Conservation (phyloP, 257 asterid genomes). For the Avicennia marina region DNA sequence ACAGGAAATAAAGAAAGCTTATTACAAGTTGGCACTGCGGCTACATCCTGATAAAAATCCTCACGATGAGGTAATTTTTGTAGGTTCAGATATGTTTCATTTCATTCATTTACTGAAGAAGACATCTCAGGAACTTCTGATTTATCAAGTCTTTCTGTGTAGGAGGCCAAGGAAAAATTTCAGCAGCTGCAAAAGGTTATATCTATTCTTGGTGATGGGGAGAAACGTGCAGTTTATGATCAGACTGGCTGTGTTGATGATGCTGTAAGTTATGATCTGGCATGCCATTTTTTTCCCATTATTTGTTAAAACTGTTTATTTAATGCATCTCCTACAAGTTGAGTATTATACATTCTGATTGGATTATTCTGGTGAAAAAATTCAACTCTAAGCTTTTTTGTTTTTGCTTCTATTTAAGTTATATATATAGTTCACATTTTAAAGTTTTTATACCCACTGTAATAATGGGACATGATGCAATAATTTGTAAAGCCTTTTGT, state of each 20-base stretch:
- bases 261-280: slow-evolving; percentile 57
- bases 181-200: slow-evolving; percentile 95
- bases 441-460: no score
- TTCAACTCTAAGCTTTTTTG: no score
- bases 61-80: slow-evolving; percentile 56
- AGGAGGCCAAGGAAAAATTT: slow-evolving; percentile 95
- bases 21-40: slow-evolving; percentile 79
- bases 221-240: slow-evolving; percentile 88
- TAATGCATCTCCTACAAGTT: no score
- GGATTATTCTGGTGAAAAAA: no score
- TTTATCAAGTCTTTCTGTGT: slow-evolving; percentile 14
- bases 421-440: no score
- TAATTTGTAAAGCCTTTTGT: no score
- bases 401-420: no score
- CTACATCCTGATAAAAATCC: slow-evolving; percentile 95
- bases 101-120: slow-evolving; percentile 1
- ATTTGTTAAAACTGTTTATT: no score
- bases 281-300: background rate
- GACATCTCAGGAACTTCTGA: background rate
- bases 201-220: slow-evolving; percentile 85
- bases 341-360: no score
- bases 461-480: no score
- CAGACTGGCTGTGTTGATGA: slow-evolving; percentile 96
- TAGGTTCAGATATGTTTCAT: background rate
- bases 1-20: slow-evolving; percentile 56